A percentile compares a stretch with the other conserved stretches of the same genome.
Evolutionary conservation across 306 rosid genomes (phyloP).

Genomic region (Gastrolobium bilobum): DNA sequence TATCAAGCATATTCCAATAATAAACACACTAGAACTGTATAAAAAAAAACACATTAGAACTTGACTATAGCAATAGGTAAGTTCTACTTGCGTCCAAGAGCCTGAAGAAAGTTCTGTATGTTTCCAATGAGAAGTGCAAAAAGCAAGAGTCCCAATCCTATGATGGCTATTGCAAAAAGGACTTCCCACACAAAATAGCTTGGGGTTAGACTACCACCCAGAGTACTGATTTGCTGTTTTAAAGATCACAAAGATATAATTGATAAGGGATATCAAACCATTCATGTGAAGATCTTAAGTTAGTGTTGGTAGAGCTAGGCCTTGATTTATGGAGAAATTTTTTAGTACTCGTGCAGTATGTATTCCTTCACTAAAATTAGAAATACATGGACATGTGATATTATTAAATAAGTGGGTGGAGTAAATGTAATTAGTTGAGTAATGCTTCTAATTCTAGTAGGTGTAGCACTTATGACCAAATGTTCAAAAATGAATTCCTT

Average conservation of each 20-base stretch:
- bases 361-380: no score
- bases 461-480: neutral
- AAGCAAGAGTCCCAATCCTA: conserved; percentile 88
- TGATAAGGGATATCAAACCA: neutral
- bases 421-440: no score
- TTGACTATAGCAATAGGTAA: neutral
- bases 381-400: no score
- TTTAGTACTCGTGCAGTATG: no score
- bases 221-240: conserved; percentile 90
- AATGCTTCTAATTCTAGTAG: no score
- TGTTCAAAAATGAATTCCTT: neutral
- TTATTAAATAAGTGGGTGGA: no score
- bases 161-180: conserved; percentile 75
- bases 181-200: conserved; percentile 85
- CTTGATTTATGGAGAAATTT: neutral
- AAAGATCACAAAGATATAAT: conserved; percentile 35
- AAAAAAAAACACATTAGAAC: neutral
- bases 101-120: conserved; percentile 90
- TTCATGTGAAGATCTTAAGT: conserved; percentile 4
- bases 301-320: neutral
- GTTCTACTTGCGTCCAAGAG: conserved; percentile 78
- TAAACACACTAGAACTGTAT: neutral
- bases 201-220: conserved; percentile 74
- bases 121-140: conserved; percentile 90
- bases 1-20: conserved; percentile 7